Evolutionary conservation across 352 stramenopile genomes (phyloP), one percentile per base, ranked within the genome.

Genomic region (Globisporangium echinulatum): DNA sequence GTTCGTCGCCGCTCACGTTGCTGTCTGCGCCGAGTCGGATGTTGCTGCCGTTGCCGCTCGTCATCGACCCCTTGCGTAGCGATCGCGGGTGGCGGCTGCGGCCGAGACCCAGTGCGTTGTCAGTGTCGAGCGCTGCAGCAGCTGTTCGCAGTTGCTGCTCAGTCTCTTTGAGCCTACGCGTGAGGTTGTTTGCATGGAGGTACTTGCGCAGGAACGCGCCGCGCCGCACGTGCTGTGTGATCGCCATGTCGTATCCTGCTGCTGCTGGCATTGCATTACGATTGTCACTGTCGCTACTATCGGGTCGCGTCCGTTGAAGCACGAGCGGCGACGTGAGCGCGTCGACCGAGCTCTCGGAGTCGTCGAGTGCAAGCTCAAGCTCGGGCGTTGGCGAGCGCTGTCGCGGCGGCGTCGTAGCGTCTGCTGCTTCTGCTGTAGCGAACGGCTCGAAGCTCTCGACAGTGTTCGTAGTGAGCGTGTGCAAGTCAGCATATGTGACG

Each of bases 141-240:
- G 75, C 74, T 2, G 52, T 68, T 38, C 69, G 70, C 6, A 86
- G 58, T 9, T 70, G 61, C 37, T 82, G 72, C 56, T 90, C 77
- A 0, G 75, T 87, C 46, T 90, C 79, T 48, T 80, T 85, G 46
- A 88, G 67, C 54, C 75, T 85, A 6, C 74, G 74, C n/a, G 72
- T 66, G 59, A 90, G 77, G 54, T 82, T 87, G 54, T 64, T 87
- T 1, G 71, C 67, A 54, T 90, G 76, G 0, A 90, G 64, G 58
- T 88, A 87, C 63, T 87, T 87, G 55, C 77, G 75, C 19, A 90
- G 59, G 46, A 87, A 80, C 7, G 79, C 69, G n/a, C 77, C 70
- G 0, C 77, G 75, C 0, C 85, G 57, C 4, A 90, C 68, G 55
- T 89, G 79, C 36, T 87, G 77, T 0, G 68, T 69, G 51, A 89